Conservation (phyloP, 345 rosid species). For the Nephelium lappaceum region DNA sequence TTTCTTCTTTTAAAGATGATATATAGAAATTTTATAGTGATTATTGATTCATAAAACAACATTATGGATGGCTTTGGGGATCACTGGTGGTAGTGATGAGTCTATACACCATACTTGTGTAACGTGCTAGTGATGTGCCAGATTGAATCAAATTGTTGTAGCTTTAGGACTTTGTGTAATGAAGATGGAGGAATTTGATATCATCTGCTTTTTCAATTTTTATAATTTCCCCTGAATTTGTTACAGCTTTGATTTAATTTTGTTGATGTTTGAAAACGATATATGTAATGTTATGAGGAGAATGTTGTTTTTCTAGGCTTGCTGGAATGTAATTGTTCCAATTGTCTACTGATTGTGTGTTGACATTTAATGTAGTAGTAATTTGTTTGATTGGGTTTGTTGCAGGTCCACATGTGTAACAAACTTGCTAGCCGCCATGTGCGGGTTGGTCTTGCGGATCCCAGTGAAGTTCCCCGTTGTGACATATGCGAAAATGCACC, state of each 20-base stretch:
- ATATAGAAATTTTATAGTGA: not conserved
- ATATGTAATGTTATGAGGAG: not conserved
- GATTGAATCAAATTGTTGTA: not conserved
- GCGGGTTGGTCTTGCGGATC: slow-evolving; percentile 72
- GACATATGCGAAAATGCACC: slow-evolving; percentile 85
- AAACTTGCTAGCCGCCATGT: slow-evolving; percentile 86
- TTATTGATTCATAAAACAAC: not conserved
- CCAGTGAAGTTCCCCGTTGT: slow-evolving; percentile 69
- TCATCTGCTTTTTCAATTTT: not conserved
- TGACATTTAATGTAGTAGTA: not conserved
- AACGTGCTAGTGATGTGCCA: not conserved
- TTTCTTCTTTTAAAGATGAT: not conserved
- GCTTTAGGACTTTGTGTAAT: not conserved
- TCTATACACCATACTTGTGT: not conserved
- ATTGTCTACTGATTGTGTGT: not conserved
- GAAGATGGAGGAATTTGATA: not conserved
- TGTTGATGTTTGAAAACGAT: not conserved
- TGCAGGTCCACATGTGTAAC: slow-evolving; percentile 84
- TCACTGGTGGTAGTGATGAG: not conserved
- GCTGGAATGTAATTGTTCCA: not conserved
- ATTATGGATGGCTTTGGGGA: not conserved
- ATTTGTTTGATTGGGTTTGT: slow-evolving; percentile 9
- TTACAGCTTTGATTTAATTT: not conserved
- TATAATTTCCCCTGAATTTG: not conserved
- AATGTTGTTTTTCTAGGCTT: not conserved